Evolutionary conservation across 306 rosid species (phyloP).

Genomic region (Trifolium dubium): DNA sequence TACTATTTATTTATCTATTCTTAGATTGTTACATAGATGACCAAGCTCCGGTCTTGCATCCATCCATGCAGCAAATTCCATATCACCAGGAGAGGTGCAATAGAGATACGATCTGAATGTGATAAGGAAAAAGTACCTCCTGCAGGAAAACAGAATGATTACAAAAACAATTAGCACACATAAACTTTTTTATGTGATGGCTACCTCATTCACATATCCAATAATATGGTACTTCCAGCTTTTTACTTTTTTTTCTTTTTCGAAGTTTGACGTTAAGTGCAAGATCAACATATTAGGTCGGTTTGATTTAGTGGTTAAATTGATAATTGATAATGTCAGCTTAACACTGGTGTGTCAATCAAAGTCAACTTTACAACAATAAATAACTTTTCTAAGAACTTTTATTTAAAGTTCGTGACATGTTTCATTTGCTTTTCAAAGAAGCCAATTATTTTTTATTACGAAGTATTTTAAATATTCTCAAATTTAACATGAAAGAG

Average conservation of each 20-base stretch:
- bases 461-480: neutral
- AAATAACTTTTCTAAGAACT: neutral
- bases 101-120: conserved; percentile 89
- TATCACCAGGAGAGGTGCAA: conserved; percentile 56
- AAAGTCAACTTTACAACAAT: neutral
- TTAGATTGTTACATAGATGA: conserved; percentile 81
- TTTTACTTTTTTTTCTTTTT: neutral
- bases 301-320: conserved; percentile 4
- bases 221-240: neutral
- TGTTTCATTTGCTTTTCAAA: neutral
- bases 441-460: neutral
- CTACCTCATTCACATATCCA: conserved; percentile 17
- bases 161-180: neutral
- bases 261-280: neutral
- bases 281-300: neutral
- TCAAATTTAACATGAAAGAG: neutral
- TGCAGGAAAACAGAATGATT: conserved; percentile 28
- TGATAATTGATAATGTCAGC: neutral
- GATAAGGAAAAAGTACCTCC: conserved; percentile 85
- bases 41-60: conserved; percentile 90
- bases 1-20: conserved; percentile 74
- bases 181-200: neutral
- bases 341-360: neutral
- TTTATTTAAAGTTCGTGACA: neutral
- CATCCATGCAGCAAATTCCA: conserved; percentile 74